Base-by-base conservation (phyloP, 169 alveolate species). In the Cyclospora cayetanensis region DNA sequence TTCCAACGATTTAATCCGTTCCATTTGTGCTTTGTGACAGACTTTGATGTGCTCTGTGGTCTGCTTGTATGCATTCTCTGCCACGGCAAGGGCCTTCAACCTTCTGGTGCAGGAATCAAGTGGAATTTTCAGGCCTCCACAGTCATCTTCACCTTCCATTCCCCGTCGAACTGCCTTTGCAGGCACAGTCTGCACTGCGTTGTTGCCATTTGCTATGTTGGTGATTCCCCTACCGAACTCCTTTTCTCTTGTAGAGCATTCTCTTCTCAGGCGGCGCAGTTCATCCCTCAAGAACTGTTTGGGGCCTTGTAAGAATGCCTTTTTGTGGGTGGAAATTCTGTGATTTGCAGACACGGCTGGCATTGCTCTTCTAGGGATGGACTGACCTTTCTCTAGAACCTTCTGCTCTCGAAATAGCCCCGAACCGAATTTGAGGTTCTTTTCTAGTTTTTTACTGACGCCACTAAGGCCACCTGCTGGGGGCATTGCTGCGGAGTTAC, bases 11-110 rank as follows among this genome's bases (percentile, higher is more conserved):
- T 55, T 9, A n/a, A 55, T 9, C 4, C 77, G 1, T 27, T n/a
- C 4, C 77, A 7, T n/a, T 31, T n/a, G n/a, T 5, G 5, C 4
- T 55, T 66, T 29, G 37, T 29, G 66, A 29, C 88, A 79, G 65
- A 79, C 88, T 50, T 79, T 79, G 18, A 79, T 79, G n/a, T 79
- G 42, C 35, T n/a, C 72, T 39, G 42, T 79, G 50, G 50, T n/a
- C 5, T 79, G 65, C 25, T 46, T 50, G 46, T 50, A 79, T 3
- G 88, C 88, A 29, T 41, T 46, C 70, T 79, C 88, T 1, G 88
- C 88, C 0, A 55, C 50, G 9, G 72, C 88, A 1, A 79, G 72
- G 3, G 60, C 88, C 46, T 46, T 79, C 35, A 79, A 11, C 70
- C 88, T 46, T 50, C 60, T 79, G 7, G 50, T 42, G 31, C 66